A percentile compares a stretch with the other conserved stretches of the same genome.
Conservation (phyloP, 1,284 basidiomycete genomes). For the Apiotrichum porosum region DNA sequence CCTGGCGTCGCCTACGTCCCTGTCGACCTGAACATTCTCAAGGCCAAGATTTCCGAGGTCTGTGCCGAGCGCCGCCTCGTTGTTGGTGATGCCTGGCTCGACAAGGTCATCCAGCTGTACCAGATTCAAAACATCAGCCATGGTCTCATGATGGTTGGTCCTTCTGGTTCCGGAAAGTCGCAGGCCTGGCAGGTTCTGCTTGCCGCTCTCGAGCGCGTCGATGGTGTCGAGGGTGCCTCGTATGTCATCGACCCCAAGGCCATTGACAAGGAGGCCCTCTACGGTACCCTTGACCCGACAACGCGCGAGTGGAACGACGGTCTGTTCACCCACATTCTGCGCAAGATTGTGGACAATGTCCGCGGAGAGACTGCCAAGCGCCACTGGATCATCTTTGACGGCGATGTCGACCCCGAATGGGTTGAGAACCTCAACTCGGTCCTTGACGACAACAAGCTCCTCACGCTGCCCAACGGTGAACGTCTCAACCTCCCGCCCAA, state of each 20-base stretch:
- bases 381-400: slow-evolving; percentile 99
- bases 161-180: slow-evolving; percentile 94
- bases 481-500: slow-evolving; percentile 94
- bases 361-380: slow-evolving; percentile 94
- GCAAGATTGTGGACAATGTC: slow-evolving; percentile 97
- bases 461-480: slow-evolving; percentile 97
- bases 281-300: slow-evolving; percentile 93
- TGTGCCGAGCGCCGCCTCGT: slow-evolving; percentile 82
- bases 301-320: slow-evolving; percentile 99
- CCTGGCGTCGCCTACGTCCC: slow-evolving; percentile 89
- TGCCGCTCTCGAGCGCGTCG: slow-evolving; percentile 81
- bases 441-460: slow-evolving; percentile 95
- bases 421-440: slow-evolving; percentile 96
- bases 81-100: slow-evolving; percentile 81
- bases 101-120: slow-evolving; percentile 95
- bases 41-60: slow-evolving; percentile 76
- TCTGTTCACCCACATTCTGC: slow-evolving; percentile 92
- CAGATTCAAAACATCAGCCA: slow-evolving; percentile 99
- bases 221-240: slow-evolving; percentile 84
- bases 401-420: slow-evolving; percentile 99
- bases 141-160: slow-evolving; percentile 99
- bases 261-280: slow-evolving; percentile 96
- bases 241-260: slow-evolving; percentile 99
- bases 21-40: slow-evolving; percentile 79
- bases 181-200: slow-evolving; percentile 95